phyloP scores from a whole-genome alignment of 2,329 filamentous ascomycete genomes.

The Orbilia quercus region DNA sequence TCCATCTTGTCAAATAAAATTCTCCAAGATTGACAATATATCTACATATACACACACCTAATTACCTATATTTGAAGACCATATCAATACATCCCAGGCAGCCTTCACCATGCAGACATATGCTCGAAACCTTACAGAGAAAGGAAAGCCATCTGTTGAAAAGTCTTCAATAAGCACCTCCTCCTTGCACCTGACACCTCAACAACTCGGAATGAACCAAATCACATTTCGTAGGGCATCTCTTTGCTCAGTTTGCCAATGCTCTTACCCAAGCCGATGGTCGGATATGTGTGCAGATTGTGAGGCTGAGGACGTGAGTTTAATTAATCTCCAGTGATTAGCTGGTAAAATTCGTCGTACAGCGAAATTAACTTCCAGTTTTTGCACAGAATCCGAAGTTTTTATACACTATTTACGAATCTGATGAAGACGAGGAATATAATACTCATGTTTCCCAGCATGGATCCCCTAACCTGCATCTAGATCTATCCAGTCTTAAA shows the following conservation, averaged over 20 bases:
- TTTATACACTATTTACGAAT: conserved; percentile 50
- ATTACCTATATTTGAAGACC: not conserved
- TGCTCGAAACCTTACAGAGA: conserved; percentile 21
- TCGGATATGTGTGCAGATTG: conserved; percentile 41
- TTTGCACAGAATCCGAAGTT: conserved; percentile 53
- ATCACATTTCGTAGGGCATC: conserved; percentile 16
- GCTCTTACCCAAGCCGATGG: conserved; percentile 27
- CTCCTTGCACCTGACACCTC: not conserved
- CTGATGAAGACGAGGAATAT: conserved; percentile 33
- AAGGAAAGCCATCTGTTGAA: conserved; percentile 1
- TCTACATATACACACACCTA: not conserved
- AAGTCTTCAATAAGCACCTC: not conserved
- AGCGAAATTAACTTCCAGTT: too few relatives aligned
- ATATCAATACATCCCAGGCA: not conserved
- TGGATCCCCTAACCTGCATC: conserved; percentile 6
- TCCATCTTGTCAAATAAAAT: not conserved
- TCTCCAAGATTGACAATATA: too few relatives aligned
- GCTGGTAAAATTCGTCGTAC: too few relatives aligned
- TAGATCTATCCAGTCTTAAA: conserved; percentile 24
- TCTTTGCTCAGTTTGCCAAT: conserved; percentile 34
- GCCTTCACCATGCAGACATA: conserved; percentile 9
- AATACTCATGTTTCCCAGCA: not conserved
- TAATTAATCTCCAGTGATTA: too few relatives aligned
- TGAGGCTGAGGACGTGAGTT: conserved; percentile 31
- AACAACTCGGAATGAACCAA: conserved; percentile 12